Conservation (phyloP, 768 basidiomycete genomes). For the Lentinula guzmanii region DNA sequence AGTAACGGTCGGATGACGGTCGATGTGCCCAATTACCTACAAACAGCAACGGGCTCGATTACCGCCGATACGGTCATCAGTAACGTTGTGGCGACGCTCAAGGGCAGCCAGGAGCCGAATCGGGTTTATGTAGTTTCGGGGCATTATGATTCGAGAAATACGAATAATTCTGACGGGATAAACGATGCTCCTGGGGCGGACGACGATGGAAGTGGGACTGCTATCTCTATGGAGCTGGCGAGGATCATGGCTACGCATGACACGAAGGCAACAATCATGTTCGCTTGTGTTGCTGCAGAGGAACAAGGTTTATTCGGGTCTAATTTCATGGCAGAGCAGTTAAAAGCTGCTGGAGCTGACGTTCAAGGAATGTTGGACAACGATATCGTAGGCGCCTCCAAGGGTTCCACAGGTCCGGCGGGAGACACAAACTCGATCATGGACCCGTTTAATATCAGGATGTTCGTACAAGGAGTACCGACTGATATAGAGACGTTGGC, state of each 20-base stretch:
- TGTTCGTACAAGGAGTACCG: slow-evolving; percentile 48
- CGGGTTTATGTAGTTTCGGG: slow-evolving; percentile 49
- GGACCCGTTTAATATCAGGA: slow-evolving; percentile 43
- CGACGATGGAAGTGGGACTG: slow-evolving; percentile 51
- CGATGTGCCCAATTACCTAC: slow-evolving; percentile 38
- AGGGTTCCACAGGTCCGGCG: slow-evolving; percentile 41
- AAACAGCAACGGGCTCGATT: slow-evolving; percentile 28
- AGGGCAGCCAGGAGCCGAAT: slow-evolving; percentile 40
- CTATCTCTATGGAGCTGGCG: slow-evolving; percentile 48
- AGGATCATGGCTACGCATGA: slow-evolving; percentile 43
- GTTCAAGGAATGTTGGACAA: slow-evolving; percentile 56
- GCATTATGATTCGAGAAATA: slow-evolving; percentile 48
- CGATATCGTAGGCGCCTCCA: slow-evolving; percentile 41
- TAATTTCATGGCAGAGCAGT: slow-evolving; percentile 36
- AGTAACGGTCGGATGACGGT: slow-evolving; percentile 39
- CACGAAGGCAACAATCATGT: slow-evolving; percentile 45
- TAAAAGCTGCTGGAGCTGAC: slow-evolving; percentile 36
- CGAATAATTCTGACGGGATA: slow-evolving; percentile 17
- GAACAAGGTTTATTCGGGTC: slow-evolving; percentile 49
- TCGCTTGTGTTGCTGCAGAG: slow-evolving; percentile 45
- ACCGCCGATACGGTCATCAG: slow-evolving; percentile 40
- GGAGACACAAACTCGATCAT: slow-evolving; percentile 20
- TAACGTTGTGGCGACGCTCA: slow-evolving; percentile 46
- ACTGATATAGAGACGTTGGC: slow-evolving; percentile 30
- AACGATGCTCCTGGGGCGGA: slow-evolving; percentile 48